These are phyloP conservation scores for Epichloe sibirici DNA, from an alignment of 2,329 filamentous ascomycete genomes.

Conservation along the genomic window DNA sequence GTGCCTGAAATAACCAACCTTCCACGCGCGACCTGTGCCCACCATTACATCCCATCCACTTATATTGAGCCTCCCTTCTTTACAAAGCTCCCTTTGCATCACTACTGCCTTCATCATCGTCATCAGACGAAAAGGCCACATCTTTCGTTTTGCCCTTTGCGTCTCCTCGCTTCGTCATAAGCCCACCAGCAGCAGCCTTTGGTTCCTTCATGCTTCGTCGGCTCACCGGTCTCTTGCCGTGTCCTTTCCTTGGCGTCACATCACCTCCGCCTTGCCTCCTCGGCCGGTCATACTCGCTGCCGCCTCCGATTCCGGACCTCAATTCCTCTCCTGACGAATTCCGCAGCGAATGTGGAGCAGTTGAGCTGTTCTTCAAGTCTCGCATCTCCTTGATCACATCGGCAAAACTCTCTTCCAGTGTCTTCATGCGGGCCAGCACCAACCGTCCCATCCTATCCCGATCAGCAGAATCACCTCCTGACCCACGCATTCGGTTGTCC, in stretches of 20 bases:
- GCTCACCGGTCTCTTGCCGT: constrained; percentile 23
- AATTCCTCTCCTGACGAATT: constrained; percentile 38
- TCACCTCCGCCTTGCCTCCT: constrained; percentile 17
- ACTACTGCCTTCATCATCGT: constrained; percentile 23
- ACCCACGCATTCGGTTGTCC: constrained; percentile 37
- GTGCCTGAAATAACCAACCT: neutral
- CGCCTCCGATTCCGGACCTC: constrained; percentile 18
- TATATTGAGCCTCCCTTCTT: constrained; percentile 28
- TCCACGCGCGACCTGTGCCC: neutral
- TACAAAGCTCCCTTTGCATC: constrained; percentile 17
- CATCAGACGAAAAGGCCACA: constrained; percentile 24
- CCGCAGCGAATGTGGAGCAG: constrained; percentile 34
- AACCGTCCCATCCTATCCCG: constrained; percentile 65
- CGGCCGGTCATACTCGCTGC: constrained; percentile 20
- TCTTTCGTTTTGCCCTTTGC: constrained; percentile 38
- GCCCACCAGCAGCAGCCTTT: constrained; percentile 19
- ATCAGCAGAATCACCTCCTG: constrained; percentile 28
- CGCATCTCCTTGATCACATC: constrained; percentile 77
- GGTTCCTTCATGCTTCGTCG: constrained; percentile 31
- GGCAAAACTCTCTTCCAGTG: constrained; percentile 78
- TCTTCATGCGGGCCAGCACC: constrained; percentile 84
- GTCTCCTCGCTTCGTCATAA: constrained; percentile 16
- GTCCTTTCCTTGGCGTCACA: constrained; percentile 15
- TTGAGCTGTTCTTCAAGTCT: constrained; percentile 39
- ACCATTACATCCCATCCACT: neutral